These are phyloP conservation scores for Naegleria lovaniensis DNA, from an alignment of 208 protist genomes.

Conservation along the genomic window DNA sequence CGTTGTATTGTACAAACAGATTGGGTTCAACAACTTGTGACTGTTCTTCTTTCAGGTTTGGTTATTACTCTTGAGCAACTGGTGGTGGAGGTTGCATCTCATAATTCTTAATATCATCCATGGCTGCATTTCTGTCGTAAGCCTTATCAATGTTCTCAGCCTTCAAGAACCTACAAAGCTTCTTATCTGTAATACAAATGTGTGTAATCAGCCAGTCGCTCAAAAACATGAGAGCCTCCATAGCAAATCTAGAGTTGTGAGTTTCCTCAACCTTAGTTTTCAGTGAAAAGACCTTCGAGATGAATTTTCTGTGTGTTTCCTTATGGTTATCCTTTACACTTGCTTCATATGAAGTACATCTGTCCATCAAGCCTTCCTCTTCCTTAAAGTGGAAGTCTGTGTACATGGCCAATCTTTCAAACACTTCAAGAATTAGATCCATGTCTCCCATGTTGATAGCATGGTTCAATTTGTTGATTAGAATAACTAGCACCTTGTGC, in stretches of 20 bases:
- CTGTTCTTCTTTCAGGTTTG: too few species aligned
- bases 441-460: neutral
- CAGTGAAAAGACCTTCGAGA: neutral
- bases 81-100: neutral
- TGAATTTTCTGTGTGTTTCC: neutral
- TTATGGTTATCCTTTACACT: neutral
- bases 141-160: neutral
- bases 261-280: constrained; percentile 10
- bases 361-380: neutral
- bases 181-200: constrained; percentile 7
- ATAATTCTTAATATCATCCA: constrained; percentile 4
- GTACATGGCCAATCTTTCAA: neutral
- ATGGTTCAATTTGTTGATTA: neutral
- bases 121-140: neutral
- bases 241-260: constrained; percentile 8
- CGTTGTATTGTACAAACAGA: too few species aligned
- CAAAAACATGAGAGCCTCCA: constrained; percentile 2
- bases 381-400: constrained; percentile 7
- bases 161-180: neutral
- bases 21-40: too few species aligned
- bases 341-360: neutral
- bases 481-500: neutral
- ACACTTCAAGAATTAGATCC: neutral
- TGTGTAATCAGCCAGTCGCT: neutral
- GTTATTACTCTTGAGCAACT: neutral